Evolutionary conservation across 2,329 filamentous ascomycete species (phyloP), one percentile per base, ranked within the genome.

Genomic region (Sarocladium strictum): DNA sequence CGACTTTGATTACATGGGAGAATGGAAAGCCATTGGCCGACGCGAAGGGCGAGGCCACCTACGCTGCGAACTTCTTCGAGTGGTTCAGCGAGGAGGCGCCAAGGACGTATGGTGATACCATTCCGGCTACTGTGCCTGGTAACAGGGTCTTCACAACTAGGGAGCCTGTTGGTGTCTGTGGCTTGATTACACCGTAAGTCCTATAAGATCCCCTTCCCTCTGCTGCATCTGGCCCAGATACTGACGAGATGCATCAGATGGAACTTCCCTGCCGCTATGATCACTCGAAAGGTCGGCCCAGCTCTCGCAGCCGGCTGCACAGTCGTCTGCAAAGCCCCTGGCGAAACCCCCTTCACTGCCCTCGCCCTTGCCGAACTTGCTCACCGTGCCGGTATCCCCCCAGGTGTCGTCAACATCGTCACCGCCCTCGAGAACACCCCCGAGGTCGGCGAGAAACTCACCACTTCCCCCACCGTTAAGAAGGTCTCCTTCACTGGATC

Each of bases 401-500:
- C 86, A 65, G 93, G 93, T 35, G 92, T 97, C 1, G 81, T 97
- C 59, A 97, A 97, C 71, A 77, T 97, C 55, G 79, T 99, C 55
- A 95, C 91, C 2, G 80, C 90, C 0, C 72, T 88, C 3, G 74
- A 86, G 54, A 94, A 96, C 70, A 97, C 91, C 0, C 77, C 86
- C 12, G 84, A 86, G 60, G 81, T 97, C 3, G 93, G 93, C 55
- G 76, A 86, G 68, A 73, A 83, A 19, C 78, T 97, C 54, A 95
- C 90, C 11, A 87, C 87, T 1, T 65, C 69, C 64, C 82, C 87
- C 3, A 83, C 79, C 2, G 78, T 99, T 60, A 87, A 87, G 67
- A 97, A 97, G 72, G 81, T 97, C 41, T 96, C 90, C 14, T 99
- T 99, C 70, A 97, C 94, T 1, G 94, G 94, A 51, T 97, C 73